phyloP scores from a whole-genome alignment of 2,329 filamentous ascomycete genomes.

The Colletotrichum liriopes region DNA sequence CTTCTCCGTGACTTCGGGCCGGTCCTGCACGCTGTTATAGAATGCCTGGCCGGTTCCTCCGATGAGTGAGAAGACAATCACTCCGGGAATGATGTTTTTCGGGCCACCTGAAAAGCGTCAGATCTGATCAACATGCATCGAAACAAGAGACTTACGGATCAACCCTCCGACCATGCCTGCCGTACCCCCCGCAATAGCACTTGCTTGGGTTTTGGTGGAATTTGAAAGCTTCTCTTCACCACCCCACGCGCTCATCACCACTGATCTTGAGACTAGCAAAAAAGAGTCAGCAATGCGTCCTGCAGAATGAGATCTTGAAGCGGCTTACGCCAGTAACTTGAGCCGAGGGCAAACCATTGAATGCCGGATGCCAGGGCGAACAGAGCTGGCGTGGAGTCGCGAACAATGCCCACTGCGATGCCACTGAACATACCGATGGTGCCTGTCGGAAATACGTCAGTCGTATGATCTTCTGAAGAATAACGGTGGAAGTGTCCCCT shows the following conservation, averaged over 20 bases:
- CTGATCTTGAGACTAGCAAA: constrained; percentile 62
- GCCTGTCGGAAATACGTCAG: constrained; percentile 59
- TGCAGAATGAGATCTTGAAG: neutral
- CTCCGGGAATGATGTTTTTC: constrained; percentile 66
- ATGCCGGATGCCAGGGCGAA: constrained; percentile 82
- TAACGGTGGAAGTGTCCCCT: neutral
- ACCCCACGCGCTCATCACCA: constrained; percentile 64
- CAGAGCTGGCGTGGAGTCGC: constrained; percentile 76
- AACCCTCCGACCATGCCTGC: constrained; percentile 74
- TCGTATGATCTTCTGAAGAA: neutral
- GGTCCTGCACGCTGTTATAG: constrained; percentile 50
- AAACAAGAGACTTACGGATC: constrained; percentile 60
- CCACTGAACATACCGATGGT: constrained; percentile 75
- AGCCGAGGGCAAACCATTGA: constrained; percentile 86
- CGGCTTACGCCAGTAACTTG: constrained; percentile 80
- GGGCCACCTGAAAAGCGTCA: constrained; percentile 61
- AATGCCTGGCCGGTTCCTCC: constrained; percentile 59
- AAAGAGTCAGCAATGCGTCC: constrained; percentile 32
- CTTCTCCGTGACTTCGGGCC: constrained; percentile 44
- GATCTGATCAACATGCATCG: constrained; percentile 16
- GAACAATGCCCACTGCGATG: constrained; percentile 80
- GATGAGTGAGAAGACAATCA: constrained; percentile 63
- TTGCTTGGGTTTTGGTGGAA: constrained; percentile 76
- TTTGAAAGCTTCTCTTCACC: constrained; percentile 68
- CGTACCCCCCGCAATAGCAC: constrained; percentile 79